Conservation (phyloP, 2,329 filamentous ascomycete genomes). For the Alternaria sp. region DNA sequence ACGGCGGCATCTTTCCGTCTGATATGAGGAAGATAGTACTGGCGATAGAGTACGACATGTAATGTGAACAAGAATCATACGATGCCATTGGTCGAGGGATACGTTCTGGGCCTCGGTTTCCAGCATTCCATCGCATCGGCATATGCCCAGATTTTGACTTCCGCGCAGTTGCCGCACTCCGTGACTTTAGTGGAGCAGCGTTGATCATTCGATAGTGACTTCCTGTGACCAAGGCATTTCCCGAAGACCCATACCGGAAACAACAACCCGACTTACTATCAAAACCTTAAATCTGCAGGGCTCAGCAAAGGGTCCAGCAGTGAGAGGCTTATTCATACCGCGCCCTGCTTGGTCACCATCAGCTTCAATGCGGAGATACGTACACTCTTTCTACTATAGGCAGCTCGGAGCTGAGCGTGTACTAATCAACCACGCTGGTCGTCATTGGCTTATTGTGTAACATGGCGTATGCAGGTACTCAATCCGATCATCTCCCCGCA, state of each 20-base stretch:
- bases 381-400: not conserved
- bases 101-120: not conserved
- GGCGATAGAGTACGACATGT: not conserved
- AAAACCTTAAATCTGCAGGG: not conserved
- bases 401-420: not conserved
- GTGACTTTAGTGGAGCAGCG: not conserved
- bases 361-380: not conserved
- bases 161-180: not conserved
- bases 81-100: not conserved
- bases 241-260: not conserved
- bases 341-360: not conserved
- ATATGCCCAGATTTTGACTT: not conserved
- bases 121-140: not conserved
- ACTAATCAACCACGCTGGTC: not conserved
- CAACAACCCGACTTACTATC: not conserved
- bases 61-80: not conserved
- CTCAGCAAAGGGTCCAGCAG: not conserved
- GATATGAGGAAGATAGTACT: too few relatives aligned
- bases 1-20: not conserved
- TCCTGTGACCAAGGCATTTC: not conserved
- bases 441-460: not conserved
- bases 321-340: not conserved
- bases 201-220: not conserved
- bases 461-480: slow-evolving; percentile 7
- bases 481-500: slow-evolving; percentile 7